Evolutionary conservation across 83 land plant genomes (phyloP).

Genomic region (Picea abies): DNA sequence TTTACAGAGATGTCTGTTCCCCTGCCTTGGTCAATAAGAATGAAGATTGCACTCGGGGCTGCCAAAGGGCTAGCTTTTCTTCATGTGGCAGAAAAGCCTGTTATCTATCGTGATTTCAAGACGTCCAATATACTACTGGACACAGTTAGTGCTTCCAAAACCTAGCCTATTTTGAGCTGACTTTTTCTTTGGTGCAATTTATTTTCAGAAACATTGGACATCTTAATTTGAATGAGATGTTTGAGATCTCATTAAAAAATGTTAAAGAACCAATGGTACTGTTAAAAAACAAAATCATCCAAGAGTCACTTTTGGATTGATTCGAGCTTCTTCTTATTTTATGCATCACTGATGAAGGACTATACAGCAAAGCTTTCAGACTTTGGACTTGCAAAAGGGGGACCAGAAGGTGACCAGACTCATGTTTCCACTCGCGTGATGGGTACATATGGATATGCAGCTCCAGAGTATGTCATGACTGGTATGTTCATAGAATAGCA

Average conservation of each 20-base stretch:
- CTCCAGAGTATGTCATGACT: constrained; percentile 63
- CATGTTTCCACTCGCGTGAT: constrained; percentile 59
- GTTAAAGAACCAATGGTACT: not conserved
- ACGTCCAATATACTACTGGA: constrained; percentile 36
- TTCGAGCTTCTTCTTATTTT: not conserved
- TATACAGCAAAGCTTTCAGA: constrained; percentile 60
- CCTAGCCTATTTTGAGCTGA: not conserved
- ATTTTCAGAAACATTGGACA: not conserved
- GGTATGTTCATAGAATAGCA: constrained; percentile 27
- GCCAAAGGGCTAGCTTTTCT: constrained; percentile 47
- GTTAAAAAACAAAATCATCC: not conserved
- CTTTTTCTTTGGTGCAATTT: not conserved
- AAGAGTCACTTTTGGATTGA: not conserved
- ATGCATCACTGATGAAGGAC: constrained; percentile 29
- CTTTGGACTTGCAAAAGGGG: constrained; percentile 61
- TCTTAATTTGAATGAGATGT: too few species aligned
- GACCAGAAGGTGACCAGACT: constrained; percentile 54
- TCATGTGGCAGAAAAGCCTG: constrained; percentile 41
- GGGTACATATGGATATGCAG: constrained; percentile 71
- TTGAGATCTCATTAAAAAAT: not conserved
- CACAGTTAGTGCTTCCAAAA: constrained; percentile 9
- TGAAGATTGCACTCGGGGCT: constrained; percentile 42
- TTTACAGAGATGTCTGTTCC: constrained; percentile 15
- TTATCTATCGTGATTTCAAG: constrained; percentile 49
- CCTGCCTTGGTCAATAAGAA: constrained; percentile 42